A percentile compares a stretch with the other conserved stretches of the same genome.
phyloP scores from a whole-genome alignment of 345 rosid species.

The Punica granatum region DNA sequence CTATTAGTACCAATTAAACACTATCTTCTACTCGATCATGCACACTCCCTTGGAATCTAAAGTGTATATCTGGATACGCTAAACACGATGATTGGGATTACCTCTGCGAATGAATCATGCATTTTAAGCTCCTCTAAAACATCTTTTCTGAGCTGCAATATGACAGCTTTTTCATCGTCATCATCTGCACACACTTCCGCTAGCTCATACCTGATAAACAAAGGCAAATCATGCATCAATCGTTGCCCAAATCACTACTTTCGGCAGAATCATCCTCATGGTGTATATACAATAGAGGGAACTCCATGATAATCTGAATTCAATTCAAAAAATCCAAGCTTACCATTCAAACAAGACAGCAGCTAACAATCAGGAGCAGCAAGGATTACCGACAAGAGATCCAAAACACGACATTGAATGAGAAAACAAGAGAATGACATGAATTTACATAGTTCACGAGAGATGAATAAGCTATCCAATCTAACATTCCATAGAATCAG shows the following conservation, averaged over 20 bases:
- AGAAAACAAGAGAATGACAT: not conserved
- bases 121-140: constrained; percentile 67
- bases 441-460: not conserved
- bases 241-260: not conserved
- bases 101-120: constrained; percentile 71
- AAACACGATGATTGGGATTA: constrained; percentile 11
- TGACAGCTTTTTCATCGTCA: constrained; percentile 79
- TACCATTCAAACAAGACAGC: not conserved
- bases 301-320: not conserved
- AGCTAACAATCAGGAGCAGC: constrained; percentile 4
- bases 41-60: not conserved
- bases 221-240: constrained; percentile 9
- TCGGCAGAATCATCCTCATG: not conserved
- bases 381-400: not conserved
- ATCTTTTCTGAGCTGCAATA: constrained; percentile 56
- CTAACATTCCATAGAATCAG: not conserved
- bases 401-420: not conserved
- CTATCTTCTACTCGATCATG: not conserved
- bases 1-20: not conserved
- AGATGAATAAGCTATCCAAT: not conserved
- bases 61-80: not conserved
- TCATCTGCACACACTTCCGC: constrained; percentile 96
- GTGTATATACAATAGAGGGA: not conserved
- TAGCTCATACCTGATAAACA: constrained; percentile 55
- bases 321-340: not conserved